Conservation (phyloP, 2,329 filamentous ascomycete species). For the Fusarium denticulatum region DNA sequence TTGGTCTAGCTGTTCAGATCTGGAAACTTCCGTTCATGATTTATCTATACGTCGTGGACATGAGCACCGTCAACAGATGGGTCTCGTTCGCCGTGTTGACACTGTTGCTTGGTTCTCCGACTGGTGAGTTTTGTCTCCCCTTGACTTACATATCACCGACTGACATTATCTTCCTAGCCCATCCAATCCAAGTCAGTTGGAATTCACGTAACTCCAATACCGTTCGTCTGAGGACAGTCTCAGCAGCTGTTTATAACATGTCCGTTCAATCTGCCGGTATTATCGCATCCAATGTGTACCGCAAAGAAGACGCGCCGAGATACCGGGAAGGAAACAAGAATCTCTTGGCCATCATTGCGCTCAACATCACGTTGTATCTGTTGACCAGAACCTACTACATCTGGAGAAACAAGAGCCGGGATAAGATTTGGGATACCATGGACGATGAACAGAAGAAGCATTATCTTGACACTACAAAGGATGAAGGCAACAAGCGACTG, state of each 20-base stretch:
- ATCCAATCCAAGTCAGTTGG: background rate
- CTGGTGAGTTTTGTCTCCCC: rapidly evolving
- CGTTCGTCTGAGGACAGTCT: background rate
- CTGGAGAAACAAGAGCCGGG: background rate
- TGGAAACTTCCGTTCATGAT: background rate
- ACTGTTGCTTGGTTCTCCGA: background rate
- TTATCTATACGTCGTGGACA: background rate
- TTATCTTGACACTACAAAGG: background rate
- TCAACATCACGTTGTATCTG: background rate
- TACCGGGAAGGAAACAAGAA: background rate
- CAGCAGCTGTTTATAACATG: background rate
- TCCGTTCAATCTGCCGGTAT: background rate
- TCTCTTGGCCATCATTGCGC: background rate
- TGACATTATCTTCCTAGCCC: background rate
- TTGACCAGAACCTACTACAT: background rate
- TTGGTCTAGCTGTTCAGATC: background rate
- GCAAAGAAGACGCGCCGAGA: background rate
- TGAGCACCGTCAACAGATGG: background rate
- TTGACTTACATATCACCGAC: rapidly evolving
- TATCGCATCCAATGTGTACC: background rate
- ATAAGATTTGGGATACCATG: background rate
- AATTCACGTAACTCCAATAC: background rate
- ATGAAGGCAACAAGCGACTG: background rate
- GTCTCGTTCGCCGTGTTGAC: background rate
- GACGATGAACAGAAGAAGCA: background rate